Evolutionary conservation across 345 rosid genomes (phyloP).

Genomic region (Leavenworthia alabamica): DNA sequence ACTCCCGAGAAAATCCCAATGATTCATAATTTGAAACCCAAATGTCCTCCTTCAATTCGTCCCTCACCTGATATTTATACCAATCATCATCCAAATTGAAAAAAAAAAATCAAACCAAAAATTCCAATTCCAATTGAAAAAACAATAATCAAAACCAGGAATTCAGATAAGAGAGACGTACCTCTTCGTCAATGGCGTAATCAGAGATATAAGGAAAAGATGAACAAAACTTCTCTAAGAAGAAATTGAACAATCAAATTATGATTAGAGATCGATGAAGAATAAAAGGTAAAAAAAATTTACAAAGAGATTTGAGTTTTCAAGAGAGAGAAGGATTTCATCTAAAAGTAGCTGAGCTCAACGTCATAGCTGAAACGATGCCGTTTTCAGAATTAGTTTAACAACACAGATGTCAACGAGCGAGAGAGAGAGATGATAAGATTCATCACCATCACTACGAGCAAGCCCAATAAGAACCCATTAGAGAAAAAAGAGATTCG

Average conservation of each 20-base stretch:
- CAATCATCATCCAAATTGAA: slow-evolving; percentile 11
- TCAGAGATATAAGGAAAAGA: not conserved
- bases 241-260: not conserved
- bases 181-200: slow-evolving; percentile 25
- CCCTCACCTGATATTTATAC: slow-evolving; percentile 28
- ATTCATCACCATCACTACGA: slow-evolving; percentile 19
- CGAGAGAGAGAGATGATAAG: slow-evolving; percentile 22
- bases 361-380: slow-evolving; percentile 32
- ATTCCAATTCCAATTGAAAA: not conserved
- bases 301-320: not conserved
- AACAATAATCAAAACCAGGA: not conserved
- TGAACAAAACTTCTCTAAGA: slow-evolving; percentile 1
- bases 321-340: slow-evolving; percentile 4
- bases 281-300: not conserved
- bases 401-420: slow-evolving; percentile 7
- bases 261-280: slow-evolving; percentile 4
- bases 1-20: not conserved
- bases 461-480: slow-evolving; percentile 16
- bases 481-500: not conserved
- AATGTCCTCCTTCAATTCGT: slow-evolving; percentile 17
- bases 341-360: slow-evolving; percentile 31
- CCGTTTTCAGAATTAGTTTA: slow-evolving; percentile 12
- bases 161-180: slow-evolving; percentile 23
- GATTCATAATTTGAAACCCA: slow-evolving; percentile 1
- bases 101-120: slow-evolving; percentile 1